Conservation (phyloP, 345 rosid genomes). For the Acer saccharum region DNA sequence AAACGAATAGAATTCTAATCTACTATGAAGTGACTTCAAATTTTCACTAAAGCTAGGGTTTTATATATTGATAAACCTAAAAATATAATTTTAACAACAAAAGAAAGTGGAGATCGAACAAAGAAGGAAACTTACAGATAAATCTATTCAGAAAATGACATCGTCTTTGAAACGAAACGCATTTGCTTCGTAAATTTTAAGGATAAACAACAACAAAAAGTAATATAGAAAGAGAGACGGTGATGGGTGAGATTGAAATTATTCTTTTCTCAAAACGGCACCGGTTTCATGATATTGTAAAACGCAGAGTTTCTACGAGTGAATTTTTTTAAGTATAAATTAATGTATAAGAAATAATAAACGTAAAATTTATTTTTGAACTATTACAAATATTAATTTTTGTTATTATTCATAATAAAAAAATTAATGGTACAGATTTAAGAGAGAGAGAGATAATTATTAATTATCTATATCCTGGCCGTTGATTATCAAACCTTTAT, state of each 20-base stretch:
- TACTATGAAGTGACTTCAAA: not conserved
- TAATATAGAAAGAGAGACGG: not conserved
- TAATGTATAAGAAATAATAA: no score
- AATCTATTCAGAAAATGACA: not conserved
- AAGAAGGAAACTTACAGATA: slow-evolving; percentile 7
- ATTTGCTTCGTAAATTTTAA: not conserved
- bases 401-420: no score
- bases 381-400: no score
- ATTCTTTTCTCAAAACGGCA: not conserved
- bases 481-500: no score
- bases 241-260: not conserved
- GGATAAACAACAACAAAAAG: not conserved
- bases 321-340: no score
- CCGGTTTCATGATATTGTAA: not conserved
- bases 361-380: no score
- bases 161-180: not conserved
- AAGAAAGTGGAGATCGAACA: slow-evolving; percentile 3
- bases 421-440: no score
- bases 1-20: not conserved
- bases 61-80: not conserved
- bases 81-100: not conserved
- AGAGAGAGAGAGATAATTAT: no score
- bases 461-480: no score
- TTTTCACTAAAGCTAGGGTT: slow-evolving; percentile 10
- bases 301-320: no score